Percentiles rank a stretch among this genome's conserved stretches.
phyloP scores from a whole-genome alignment of 2,329 filamentous ascomycete species.

The Acarospora socialis region DNA sequence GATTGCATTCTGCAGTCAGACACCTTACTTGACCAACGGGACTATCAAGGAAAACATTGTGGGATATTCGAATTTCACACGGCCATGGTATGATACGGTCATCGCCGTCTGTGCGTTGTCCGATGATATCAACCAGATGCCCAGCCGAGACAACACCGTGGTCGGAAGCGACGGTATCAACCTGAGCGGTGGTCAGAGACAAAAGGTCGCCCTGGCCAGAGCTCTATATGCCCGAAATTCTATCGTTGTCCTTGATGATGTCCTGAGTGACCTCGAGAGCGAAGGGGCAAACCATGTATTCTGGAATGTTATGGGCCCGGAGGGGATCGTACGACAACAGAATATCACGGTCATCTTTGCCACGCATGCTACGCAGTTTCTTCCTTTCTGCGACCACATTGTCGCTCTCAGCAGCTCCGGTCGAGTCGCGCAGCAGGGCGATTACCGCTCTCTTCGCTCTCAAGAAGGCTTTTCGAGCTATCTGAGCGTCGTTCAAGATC shows the following conservation, averaged over 20 bases:
- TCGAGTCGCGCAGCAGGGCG: constrained; percentile 28
- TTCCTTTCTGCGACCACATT: constrained; percentile 30
- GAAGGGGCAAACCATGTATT: constrained; percentile 36
- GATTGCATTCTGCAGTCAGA: constrained; percentile 29
- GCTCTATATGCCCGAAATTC: constrained; percentile 36
- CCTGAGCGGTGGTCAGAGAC: constrained; percentile 39
- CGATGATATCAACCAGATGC: constrained; percentile 26
- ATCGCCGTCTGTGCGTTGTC: constrained; percentile 23
- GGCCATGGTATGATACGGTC: constrained; percentile 25
- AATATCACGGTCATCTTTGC: constrained; percentile 27
- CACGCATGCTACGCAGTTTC: constrained; percentile 22
- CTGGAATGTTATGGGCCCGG: constrained; percentile 29
- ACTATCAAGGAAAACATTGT: constrained; percentile 28
- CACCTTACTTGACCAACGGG: constrained; percentile 28
- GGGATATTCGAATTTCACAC: constrained; percentile 24
- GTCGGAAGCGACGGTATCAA: constrained; percentile 38
- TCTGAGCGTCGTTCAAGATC: too few relatives aligned
- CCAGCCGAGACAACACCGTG: constrained; percentile 29
- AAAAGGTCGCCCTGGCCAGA: constrained; percentile 39
- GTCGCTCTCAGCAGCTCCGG: constrained; percentile 26
- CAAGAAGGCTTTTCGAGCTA: too few relatives aligned
- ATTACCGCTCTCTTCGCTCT: too few relatives aligned
- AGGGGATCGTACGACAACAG: constrained; percentile 31
- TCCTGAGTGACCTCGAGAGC: constrained; percentile 37
- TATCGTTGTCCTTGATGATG: constrained; percentile 37